These are phyloP conservation scores for Diplodia mutila DNA, from an alignment of 2,329 filamentous ascomycete genomes.

Conservation along the genomic window DNA sequence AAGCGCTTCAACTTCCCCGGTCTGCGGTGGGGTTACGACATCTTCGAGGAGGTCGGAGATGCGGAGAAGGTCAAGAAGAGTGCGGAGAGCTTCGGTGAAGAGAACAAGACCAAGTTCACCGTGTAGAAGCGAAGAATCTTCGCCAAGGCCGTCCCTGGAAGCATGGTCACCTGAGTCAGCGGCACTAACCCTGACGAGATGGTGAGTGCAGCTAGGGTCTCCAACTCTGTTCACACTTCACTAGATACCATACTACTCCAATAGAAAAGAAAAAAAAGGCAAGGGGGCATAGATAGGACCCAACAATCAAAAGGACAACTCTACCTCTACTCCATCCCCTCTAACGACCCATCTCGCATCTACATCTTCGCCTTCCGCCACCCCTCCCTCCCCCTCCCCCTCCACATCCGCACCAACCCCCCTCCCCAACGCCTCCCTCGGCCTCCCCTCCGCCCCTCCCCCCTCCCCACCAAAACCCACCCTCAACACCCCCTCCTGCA, in stretches of 20 bases:
- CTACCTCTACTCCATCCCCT: background rate
- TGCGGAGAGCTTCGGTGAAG: slow-evolving; percentile 40
- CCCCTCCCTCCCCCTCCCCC: background rate
- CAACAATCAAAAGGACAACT: background rate
- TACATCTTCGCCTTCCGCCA: background rate
- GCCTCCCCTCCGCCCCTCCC: background rate
- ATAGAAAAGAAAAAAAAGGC: background rate
- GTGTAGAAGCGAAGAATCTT: background rate
- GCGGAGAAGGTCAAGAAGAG: slow-evolving; percentile 32
- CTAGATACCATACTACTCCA: background rate
- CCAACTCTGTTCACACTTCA: background rate
- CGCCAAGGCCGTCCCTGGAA: background rate
- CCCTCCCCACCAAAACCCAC: slow-evolving; percentile 5
- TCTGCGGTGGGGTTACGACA: slow-evolving; percentile 23
- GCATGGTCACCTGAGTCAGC: background rate
- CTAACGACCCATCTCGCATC: background rate
- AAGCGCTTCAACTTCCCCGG: slow-evolving; percentile 38
- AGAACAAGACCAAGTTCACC: slow-evolving; percentile 43
- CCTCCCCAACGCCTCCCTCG: background rate
- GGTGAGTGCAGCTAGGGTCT: background rate
- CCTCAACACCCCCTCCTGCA: slow-evolving; percentile 39
- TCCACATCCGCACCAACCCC: background rate
- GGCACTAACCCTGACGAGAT: background rate
- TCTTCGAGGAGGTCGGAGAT: slow-evolving; percentile 33
- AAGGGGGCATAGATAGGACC: background rate